Base-by-base conservation (phyloP, 345 rosid genomes). In the Euclidium syriacum region DNA sequence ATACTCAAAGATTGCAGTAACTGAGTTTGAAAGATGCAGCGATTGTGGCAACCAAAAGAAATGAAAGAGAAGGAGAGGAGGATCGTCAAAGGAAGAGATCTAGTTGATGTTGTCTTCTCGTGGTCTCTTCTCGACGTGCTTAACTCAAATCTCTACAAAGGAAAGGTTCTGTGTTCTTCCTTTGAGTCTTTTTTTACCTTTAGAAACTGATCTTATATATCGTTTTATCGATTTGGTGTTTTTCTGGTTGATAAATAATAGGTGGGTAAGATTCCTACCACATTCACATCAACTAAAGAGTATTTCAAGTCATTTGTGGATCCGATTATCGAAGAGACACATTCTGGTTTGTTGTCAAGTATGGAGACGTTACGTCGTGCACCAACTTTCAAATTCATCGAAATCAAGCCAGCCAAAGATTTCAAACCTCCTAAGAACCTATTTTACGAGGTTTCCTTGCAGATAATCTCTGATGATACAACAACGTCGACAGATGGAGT, bases 91-190 rank as follows among this genome's bases (percentile, higher is more conserved):
- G 64, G 65, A 25, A 72, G 59, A 30, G 36, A 52, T 22, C 54
- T 79, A 15, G 52, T 66, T 5, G 74, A 70, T 43, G 27, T 40
- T 49, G 78, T 79, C 47, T 70, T 75, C 62, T 75, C 78, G 3
- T 79, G 83, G 83, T 73, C 80, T 36, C 40, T 79, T 62, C 54
- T 8, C 17, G 78, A 79, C 58, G 74, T 56, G 0, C 64, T 76
- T 7, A 66, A 79, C 57, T 8, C 33, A 15, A 39, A 70, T 52
- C 80, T 75, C 5, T 76, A 66, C 76, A 73, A 76, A 70, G 27
- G 20, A 59, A 27, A 75, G 76, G 80, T 79, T 32, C 2, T 62
- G 41, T 36, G 5, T 36, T 62, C 32, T 59, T 65, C 22, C n/a
- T n/a, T n/a, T n/a, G n/a, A n/a, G n/a, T 12, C 11, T 27, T 15